Evolutionary conservation across 257 asterid genomes (phyloP).

Genomic region (Solanum paucissectum): DNA sequence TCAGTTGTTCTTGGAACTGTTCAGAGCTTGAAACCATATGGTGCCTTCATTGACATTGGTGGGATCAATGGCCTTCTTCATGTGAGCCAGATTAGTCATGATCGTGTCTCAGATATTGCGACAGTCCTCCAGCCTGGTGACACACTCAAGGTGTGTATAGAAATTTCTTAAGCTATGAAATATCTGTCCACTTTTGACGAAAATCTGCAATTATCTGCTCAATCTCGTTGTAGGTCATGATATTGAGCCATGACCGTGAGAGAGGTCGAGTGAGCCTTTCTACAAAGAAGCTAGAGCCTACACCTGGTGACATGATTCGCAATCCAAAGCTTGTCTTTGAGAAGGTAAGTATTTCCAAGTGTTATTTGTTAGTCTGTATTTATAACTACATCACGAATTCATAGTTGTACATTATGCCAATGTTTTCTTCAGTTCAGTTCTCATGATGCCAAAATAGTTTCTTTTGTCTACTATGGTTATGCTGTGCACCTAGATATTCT

Average conservation of each 20-base stretch:
- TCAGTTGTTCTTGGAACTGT: slow-evolving; percentile 88
- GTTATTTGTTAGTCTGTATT: not conserved
- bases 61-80: slow-evolving; percentile 93
- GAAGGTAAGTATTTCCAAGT: slow-evolving; percentile 38
- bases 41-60: slow-evolving; percentile 96
- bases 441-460: not conserved
- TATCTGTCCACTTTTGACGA: not conserved
- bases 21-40: slow-evolving; percentile 94
- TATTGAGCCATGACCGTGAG: slow-evolving; percentile 97
- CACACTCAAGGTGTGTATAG: slow-evolving; percentile 57
- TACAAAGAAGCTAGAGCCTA: slow-evolving; percentile 94
- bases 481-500: not conserved
- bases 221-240: slow-evolving; percentile 61
- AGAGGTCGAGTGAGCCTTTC: slow-evolving; percentile 96
- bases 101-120: slow-evolving; percentile 82
- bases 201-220: slow-evolving; percentile 3
- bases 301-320: slow-evolving; percentile 99
- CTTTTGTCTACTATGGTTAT: not conserved
- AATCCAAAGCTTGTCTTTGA: slow-evolving; percentile 92
- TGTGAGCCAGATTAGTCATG: slow-evolving; percentile 94
- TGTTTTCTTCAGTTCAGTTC: not conserved
- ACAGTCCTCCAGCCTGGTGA: slow-evolving; percentile 97
- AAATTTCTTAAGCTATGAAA: not conserved
- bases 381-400: not conserved
- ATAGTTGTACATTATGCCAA: not conserved